These are phyloP conservation scores for Plasmodium reichenowi DNA, from an alignment of 169 alveolate species.

Conservation along the genomic window DNA sequence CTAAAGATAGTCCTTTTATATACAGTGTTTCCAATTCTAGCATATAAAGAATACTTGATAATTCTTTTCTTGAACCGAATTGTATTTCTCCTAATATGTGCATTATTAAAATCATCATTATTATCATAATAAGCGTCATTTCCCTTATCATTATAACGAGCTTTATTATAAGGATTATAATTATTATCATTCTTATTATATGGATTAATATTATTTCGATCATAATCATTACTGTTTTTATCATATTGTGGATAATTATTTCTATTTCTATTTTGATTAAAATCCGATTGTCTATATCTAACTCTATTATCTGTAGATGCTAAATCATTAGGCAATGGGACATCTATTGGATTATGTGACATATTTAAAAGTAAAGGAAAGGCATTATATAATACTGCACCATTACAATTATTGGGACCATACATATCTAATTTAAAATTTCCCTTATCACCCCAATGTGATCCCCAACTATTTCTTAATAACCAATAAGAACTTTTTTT, in stretches of 20 bases:
- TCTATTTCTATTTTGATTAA: conserved; percentile 5
- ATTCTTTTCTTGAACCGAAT: conserved; percentile 1
- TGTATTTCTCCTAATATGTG: not conserved
- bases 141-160: not conserved
- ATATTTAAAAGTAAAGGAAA: conserved; percentile 52
- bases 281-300: conserved; percentile 1
- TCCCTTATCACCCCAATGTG: conserved; percentile 65
- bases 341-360: conserved; percentile 15
- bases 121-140: conserved; percentile 2
- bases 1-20: conserved; percentile 20
- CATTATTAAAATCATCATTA: not conserved
- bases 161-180: not conserved
- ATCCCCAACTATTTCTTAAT: conserved; percentile 69
- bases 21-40: conserved; percentile 15
- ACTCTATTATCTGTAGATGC: conserved; percentile 28
- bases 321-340: conserved; percentile 47
- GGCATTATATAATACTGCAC: conserved; percentile 52
- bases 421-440: conserved; percentile 71
- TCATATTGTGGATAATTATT: not conserved
- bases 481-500: conserved; percentile 69
- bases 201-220: not conserved
- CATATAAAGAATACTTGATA: not conserved
- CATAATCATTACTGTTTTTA: not conserved
- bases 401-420: conserved; percentile 60
- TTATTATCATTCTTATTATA: not conserved